Evolutionary conservation across 1,139 yeast species (phyloP).

Genomic region (Candida labiduridarum): DNA sequence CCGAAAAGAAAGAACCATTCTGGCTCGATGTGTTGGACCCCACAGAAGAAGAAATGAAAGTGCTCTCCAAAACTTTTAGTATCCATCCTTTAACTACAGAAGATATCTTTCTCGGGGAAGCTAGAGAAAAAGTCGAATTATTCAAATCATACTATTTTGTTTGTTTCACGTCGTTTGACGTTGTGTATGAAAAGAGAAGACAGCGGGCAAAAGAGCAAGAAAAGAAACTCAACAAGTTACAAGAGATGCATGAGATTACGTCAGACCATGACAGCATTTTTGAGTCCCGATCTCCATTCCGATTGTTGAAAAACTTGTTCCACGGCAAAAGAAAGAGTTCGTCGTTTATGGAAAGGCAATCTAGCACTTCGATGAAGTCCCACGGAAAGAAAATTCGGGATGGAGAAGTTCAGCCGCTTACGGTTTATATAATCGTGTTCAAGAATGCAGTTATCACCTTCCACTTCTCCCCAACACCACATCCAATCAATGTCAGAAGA

Average conservation of each 20-base stretch:
- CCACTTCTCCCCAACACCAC: conserved; percentile 94
- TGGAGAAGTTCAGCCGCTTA: conserved; percentile 85
- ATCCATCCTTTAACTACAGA: conserved; percentile 96
- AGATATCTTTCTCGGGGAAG: conserved; percentile 91
- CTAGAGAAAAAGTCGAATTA: conserved; percentile 92
- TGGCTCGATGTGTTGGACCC: conserved; percentile 95
- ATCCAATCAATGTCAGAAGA: conserved; percentile 92
- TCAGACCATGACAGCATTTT: conserved; percentile 19
- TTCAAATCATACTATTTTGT: conserved; percentile 89
- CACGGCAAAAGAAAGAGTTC: conserved; percentile 11
- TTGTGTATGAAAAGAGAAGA: conserved; percentile 69
- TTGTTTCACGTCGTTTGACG: conserved; percentile 91
- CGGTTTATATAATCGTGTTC: conserved; percentile 91
- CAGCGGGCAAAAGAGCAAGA: conserved; percentile 49
- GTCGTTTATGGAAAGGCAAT: conserved; percentile 17
- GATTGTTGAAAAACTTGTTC: conserved; percentile 6
- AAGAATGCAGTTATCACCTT: conserved; percentile 89
- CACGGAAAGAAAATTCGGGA: conserved; percentile 47
- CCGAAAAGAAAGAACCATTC: conserved; percentile 49
- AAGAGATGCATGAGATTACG: conserved; percentile 36
- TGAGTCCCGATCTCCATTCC: conserved; percentile 21
- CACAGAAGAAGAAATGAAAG: conserved; percentile 96
- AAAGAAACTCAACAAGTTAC: conserved; percentile 40
- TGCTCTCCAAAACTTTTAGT: conserved; percentile 85
- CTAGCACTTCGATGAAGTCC: conserved; percentile 27